phyloP scores from a whole-genome alignment of 306 rosid species.

The Quercus agrifolia region DNA sequence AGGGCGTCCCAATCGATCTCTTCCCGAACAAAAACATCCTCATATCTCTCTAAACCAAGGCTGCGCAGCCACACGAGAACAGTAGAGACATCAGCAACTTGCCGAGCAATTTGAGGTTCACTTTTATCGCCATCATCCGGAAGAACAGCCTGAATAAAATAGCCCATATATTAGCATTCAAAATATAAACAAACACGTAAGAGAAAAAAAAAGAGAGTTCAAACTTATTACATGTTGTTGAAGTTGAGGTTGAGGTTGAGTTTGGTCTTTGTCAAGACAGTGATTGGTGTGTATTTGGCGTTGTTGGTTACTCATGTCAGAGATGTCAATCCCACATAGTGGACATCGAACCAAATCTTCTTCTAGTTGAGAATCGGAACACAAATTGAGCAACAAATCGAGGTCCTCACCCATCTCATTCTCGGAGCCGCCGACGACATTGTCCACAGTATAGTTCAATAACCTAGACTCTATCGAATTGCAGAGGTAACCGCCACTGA shows the following conservation, averaged over 20 bases:
- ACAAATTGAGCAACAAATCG: slow-evolving; percentile 50
- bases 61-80: slow-evolving; percentile 62
- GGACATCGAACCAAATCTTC: slow-evolving; percentile 54
- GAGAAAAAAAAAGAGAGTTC: background rate
- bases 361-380: slow-evolving; percentile 15
- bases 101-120: slow-evolving; percentile 27
- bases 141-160: slow-evolving; percentile 36
- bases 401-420: slow-evolving; percentile 43
- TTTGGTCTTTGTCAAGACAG: slow-evolving; percentile 59
- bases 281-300: slow-evolving; percentile 67
- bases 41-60: slow-evolving; percentile 67
- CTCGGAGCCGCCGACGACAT: background rate
- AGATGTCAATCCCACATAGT: slow-evolving; percentile 67
- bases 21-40: slow-evolving; percentile 61
- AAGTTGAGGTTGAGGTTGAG: slow-evolving; percentile 26
- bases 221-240: slow-evolving; percentile 28
- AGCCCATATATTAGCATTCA: background rate
- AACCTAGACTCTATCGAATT: slow-evolving; percentile 76
- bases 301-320: slow-evolving; percentile 50
- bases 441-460: slow-evolving; percentile 26
- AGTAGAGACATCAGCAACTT: slow-evolving; percentile 28
- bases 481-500: slow-evolving; percentile 32
- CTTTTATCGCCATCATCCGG: slow-evolving; percentile 27
- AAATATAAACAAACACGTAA: background rate
- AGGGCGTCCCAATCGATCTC: slow-evolving; percentile 84